These are phyloP conservation scores for Russula abietina DNA, from an alignment of 768 basidiomycete genomes.

Conservation along the genomic window DNA sequence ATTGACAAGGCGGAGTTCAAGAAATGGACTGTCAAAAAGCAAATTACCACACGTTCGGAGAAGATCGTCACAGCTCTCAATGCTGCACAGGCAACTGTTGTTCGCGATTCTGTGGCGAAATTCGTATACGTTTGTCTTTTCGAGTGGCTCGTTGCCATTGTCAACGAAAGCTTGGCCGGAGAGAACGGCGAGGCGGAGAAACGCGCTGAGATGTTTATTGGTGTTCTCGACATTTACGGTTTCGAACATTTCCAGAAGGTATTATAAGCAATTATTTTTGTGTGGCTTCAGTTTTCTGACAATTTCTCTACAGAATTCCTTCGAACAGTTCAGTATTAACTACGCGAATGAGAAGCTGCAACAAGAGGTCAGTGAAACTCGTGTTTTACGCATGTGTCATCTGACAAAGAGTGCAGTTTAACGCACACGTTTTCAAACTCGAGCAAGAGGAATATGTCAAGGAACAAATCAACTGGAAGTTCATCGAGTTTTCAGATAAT, in stretches of 20 bases:
- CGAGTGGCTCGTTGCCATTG: constrained; percentile 96
- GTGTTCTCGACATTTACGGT: constrained; percentile 96
- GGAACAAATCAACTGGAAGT: constrained; percentile 98
- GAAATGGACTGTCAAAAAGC: constrained; percentile 98
- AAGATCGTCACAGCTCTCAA: constrained; percentile 89
- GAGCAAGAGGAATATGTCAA: constrained; percentile 99
- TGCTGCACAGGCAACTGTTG: constrained; percentile 84
- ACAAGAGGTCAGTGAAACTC: constrained; percentile 67
- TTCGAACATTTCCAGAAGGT: constrained; percentile 98
- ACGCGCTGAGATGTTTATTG: constrained; percentile 96
- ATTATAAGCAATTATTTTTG: constrained; percentile 1
- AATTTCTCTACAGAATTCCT: constrained; percentile 53
- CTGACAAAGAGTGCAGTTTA: constrained; percentile 56
- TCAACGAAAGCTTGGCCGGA: constrained; percentile 96
- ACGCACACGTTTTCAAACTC: constrained; percentile 97
- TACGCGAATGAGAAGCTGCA: constrained; percentile 98
- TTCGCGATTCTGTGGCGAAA: constrained; percentile 94
- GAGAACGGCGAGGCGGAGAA: constrained; percentile 87
- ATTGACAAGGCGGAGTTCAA: constrained; percentile 90
- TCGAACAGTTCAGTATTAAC: constrained; percentile 99
- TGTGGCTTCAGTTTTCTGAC: background rate
- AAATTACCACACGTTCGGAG: constrained; percentile 88
- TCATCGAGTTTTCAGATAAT: constrained; percentile 99
- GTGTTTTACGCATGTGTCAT: background rate
- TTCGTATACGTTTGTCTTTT: constrained; percentile 98